phyloP scores from a whole-genome alignment of 1,139 yeast species.

The Taphrina betulina region DNA sequence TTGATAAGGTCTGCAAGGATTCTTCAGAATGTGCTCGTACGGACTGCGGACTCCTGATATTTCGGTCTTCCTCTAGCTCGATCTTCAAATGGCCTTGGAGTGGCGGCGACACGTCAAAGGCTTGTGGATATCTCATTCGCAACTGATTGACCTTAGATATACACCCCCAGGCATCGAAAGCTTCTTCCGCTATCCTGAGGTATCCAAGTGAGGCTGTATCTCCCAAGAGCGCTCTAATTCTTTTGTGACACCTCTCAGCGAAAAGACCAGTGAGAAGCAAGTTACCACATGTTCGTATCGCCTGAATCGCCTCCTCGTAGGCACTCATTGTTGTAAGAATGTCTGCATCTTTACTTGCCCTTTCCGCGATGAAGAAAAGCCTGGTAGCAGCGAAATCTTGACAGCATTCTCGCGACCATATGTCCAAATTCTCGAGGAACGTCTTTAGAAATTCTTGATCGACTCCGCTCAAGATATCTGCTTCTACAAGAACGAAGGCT shows the following conservation, averaged over 20 bases:
- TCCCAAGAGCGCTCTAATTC: background rate
- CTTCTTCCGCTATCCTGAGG: background rate
- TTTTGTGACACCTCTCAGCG: background rate
- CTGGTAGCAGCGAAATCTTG: constrained; percentile 2
- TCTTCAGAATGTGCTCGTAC: too few relatives aligned
- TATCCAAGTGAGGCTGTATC: background rate
- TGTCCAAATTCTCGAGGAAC: too few relatives aligned
- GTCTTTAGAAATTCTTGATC: too few relatives aligned
- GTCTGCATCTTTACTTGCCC: background rate
- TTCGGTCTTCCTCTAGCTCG: too few relatives aligned
- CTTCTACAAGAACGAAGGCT: too few relatives aligned
- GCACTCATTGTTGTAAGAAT: background rate
- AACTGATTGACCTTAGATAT: background rate
- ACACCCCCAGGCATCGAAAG: constrained; percentile 3
- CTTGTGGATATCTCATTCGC: background rate
- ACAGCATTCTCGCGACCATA: constrained; percentile 4
- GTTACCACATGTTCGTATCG: background rate
- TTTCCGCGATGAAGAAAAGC: constrained; percentile 1
- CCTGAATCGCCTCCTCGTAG: background rate
- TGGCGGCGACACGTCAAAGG: too few relatives aligned
- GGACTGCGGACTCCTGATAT: too few relatives aligned
- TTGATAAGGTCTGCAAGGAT: too few relatives aligned
- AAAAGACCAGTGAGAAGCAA: background rate
- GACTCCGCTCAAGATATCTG: too few relatives aligned
- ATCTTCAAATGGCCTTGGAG: too few relatives aligned